Conservation (phyloP, 352 stramenopile genomes). For the Phytophthora brassicae region DNA sequence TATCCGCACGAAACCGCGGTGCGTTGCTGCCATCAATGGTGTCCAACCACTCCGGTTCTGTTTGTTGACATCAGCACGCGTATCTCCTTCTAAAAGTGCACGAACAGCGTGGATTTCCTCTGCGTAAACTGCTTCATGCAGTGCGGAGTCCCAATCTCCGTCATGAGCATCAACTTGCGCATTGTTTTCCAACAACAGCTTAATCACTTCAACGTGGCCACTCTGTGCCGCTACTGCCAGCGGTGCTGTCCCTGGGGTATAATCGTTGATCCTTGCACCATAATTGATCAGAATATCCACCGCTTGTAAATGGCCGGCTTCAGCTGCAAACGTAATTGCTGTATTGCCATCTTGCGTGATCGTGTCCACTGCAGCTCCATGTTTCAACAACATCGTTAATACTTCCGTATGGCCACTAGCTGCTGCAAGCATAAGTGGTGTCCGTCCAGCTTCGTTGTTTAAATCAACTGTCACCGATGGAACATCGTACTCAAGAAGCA, state of each 20-base stretch:
- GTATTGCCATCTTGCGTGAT: constrained; percentile 11
- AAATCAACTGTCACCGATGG: not conserved
- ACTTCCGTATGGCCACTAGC: constrained; percentile 8
- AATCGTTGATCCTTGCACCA: not conserved
- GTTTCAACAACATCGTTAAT: constrained; percentile 6
- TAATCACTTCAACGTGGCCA: constrained; percentile 10
- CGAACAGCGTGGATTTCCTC: not conserved
- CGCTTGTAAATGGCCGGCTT: constrained; percentile 1
- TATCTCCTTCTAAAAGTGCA: not conserved
- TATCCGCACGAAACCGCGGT: not conserved
- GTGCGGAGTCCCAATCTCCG: constrained; percentile 12
- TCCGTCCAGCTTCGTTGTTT: constrained; percentile 10
- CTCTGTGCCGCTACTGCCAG: constrained; percentile 8
- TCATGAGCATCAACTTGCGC: constrained; percentile 5
- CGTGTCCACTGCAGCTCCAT: constrained; percentile 6
- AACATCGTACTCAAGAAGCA: constrained; percentile 2
- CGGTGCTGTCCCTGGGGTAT: not conserved
- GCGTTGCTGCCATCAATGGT: constrained; percentile 3
- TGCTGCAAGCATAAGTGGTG: constrained; percentile 19
- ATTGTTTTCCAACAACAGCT: constrained; percentile 9
- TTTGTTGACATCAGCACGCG: not conserved
- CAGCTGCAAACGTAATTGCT: constrained; percentile 22
- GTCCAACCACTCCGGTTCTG: not conserved
- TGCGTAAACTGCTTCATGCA: constrained; percentile 5
- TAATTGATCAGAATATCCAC: not conserved